Evolutionary conservation across 805 yeast species (phyloP), one percentile per base, ranked within the genome.

Genomic region (Cyberlindnera samutprakarnensis): DNA sequence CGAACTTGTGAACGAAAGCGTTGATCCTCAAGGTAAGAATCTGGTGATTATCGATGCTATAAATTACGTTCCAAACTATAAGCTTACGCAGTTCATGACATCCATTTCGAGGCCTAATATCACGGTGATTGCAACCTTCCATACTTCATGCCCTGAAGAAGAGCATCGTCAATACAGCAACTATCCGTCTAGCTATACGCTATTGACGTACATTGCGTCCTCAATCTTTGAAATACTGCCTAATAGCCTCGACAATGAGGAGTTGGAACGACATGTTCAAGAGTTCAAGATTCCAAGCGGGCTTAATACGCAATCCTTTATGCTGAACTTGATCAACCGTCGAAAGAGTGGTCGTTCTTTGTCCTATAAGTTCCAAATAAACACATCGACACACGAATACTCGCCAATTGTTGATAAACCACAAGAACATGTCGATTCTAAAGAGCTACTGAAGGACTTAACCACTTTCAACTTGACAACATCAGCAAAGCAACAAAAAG

Each of bases 391-490:
- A 15, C 84, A 78, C 54, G 43, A 48, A 37, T 62, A 66, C 19
- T 56, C 54, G 1, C 38, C 52, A 2, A 38, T 53, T 9, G 44
- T 53, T 3, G 52, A 37, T 29, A 23, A 44, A 3, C 50, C 42
- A 2, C 46, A 7, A 58, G 27, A 23, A 8, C 53, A 15, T 72
- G 73, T 20, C 75, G 44, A 41, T 27, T 26, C 44, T 8, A 42
- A 72, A 23, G 68, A 68, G 12, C 48, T 80, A 35, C 60, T 90
- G 29, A 72, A 77, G 40, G 84, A 68, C 23, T 64, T 92, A 45
- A 85, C 97, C 0, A 92, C 98, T 0, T 90, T 90, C 63, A 88
- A 88, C 44, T 62, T 90, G 34, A 66, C 76, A 7, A 82, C 94
- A 0, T 80, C 78, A 7, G 71, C 72, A 4, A 79, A 74, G 46